Conservation (phyloP, 2,329 filamentous ascomycete species). For the Monosporascus sp. region DNA sequence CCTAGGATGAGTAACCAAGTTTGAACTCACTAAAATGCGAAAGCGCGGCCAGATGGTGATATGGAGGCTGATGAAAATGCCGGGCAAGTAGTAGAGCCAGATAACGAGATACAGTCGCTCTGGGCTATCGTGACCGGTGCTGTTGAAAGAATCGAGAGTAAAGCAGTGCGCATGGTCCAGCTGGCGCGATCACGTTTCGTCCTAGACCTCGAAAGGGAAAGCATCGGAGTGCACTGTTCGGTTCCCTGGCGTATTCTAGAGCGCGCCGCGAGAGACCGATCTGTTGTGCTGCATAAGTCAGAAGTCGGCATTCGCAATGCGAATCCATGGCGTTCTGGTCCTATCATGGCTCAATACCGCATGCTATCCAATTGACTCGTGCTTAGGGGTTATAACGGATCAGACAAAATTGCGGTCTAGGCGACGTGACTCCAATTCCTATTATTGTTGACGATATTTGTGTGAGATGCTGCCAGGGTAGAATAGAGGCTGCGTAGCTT, state of each 20-base stretch:
- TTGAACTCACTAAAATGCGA: slow-evolving; percentile 21
- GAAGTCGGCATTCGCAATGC: slow-evolving; percentile 11
- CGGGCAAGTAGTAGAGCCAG: slow-evolving; percentile 28
- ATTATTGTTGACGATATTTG: not conserved
- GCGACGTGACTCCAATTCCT: not conserved
- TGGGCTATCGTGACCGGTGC: slow-evolving; percentile 18
- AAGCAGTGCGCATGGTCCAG: slow-evolving; percentile 10
- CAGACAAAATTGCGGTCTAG: slow-evolving; percentile 1
- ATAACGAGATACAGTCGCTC: slow-evolving; percentile 28
- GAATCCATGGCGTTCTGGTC: slow-evolving; percentile 19
- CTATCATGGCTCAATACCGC: slow-evolving; percentile 22
- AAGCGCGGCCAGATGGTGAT: slow-evolving; percentile 26
- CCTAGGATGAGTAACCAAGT: slow-evolving; percentile 2
- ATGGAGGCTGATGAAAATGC: slow-evolving; percentile 32
- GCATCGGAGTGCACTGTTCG: slow-evolving; percentile 11
- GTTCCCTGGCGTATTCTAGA: slow-evolving; percentile 1
- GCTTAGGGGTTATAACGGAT: not conserved
- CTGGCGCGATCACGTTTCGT: slow-evolving; percentile 5
- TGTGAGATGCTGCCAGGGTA: slow-evolving; percentile 11
- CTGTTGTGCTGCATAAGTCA: slow-evolving; percentile 7
- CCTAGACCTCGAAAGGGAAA: slow-evolving; percentile 1
- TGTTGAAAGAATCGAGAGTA: slow-evolving; percentile 17
- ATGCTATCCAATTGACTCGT: slow-evolving; percentile 11
- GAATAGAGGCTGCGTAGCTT: slow-evolving; percentile 9
- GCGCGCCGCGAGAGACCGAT: slow-evolving; percentile 2